These are phyloP conservation scores for Globisporangium abappressorium DNA, from an alignment of 352 stramenopile species.

Conservation along the genomic window DNA sequence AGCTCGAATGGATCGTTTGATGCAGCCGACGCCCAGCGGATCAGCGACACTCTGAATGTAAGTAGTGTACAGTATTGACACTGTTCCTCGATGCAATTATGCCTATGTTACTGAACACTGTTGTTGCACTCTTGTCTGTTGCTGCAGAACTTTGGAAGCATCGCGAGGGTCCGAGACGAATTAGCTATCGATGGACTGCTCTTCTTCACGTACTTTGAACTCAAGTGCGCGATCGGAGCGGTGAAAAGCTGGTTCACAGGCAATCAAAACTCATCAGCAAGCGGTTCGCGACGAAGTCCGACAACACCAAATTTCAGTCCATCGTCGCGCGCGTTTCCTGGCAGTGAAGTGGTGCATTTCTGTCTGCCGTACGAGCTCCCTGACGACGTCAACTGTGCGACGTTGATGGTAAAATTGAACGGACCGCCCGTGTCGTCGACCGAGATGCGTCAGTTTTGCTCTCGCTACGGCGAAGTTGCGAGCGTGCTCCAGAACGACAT, in stretches of 20 bases:
- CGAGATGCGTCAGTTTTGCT: constrained; percentile 66
- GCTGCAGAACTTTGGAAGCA: constrained; percentile 54
- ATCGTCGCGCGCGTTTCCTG: background rate
- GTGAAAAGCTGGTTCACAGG: constrained; percentile 47
- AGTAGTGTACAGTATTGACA: constrained; percentile 10
- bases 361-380: constrained; percentile 66
- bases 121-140: background rate
- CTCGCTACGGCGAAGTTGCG: constrained; percentile 66
- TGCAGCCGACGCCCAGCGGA: constrained; percentile 31
- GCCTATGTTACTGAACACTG: background rate
- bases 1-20: constrained; percentile 37
- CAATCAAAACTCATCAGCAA: background rate
- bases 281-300: background rate
- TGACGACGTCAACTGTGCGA: constrained; percentile 63
- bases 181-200: constrained; percentile 53
- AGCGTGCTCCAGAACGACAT: constrained; percentile 61
- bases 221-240: constrained; percentile 56
- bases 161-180: constrained; percentile 48
- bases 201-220: constrained; percentile 75
- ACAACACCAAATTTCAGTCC: background rate
- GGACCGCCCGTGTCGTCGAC: constrained; percentile 22
- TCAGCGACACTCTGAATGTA: constrained; percentile 58
- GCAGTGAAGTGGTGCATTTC: constrained; percentile 28
- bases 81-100: background rate
- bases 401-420: constrained; percentile 45